A percentile compares a stretch with the other conserved stretches of the same genome.
phyloP scores from a whole-genome alignment of 768 basidiomycete species.

The Amylocystis lapponica region DNA sequence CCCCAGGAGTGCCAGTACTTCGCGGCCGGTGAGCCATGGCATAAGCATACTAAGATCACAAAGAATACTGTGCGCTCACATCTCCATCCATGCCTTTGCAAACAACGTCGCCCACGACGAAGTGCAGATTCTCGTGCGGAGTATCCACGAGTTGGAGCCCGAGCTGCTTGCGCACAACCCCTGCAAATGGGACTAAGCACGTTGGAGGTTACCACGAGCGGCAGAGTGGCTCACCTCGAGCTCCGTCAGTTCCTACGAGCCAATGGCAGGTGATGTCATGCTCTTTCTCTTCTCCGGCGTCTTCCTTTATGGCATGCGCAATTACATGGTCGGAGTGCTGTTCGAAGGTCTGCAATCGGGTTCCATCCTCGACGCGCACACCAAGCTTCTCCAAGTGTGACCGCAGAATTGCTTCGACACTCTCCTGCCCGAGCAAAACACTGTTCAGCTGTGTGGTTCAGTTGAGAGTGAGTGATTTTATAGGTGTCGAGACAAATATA shows the following conservation, averaged over 20 bases:
- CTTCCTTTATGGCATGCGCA: constrained; percentile 17
- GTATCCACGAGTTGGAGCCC: constrained; percentile 37
- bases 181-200: constrained; percentile 10
- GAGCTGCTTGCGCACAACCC: constrained; percentile 33
- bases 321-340: constrained; percentile 26
- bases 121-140: constrained; percentile 12
- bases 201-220: not conserved
- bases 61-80: no score
- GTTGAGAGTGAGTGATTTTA: no score
- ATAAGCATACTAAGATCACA: not conserved
- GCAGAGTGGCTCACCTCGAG: constrained; percentile 15
- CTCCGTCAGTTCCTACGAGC: constrained; percentile 38
- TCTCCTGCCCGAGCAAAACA: constrained; percentile 11
- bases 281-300: constrained; percentile 10
- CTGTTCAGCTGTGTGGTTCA: not conserved
- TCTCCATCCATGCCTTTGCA: constrained; percentile 25
- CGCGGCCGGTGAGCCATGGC: no score
- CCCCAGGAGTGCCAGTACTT: no score
- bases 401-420: constrained; percentile 23
- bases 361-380: constrained; percentile 28
- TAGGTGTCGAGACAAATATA: no score
- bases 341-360: constrained; percentile 28
- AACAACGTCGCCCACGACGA: constrained; percentile 33
- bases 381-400: constrained; percentile 16
- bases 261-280: constrained; percentile 19